Conservation (phyloP, 2,329 filamentous ascomycete genomes). For the Aureobasidium uvarum region DNA sequence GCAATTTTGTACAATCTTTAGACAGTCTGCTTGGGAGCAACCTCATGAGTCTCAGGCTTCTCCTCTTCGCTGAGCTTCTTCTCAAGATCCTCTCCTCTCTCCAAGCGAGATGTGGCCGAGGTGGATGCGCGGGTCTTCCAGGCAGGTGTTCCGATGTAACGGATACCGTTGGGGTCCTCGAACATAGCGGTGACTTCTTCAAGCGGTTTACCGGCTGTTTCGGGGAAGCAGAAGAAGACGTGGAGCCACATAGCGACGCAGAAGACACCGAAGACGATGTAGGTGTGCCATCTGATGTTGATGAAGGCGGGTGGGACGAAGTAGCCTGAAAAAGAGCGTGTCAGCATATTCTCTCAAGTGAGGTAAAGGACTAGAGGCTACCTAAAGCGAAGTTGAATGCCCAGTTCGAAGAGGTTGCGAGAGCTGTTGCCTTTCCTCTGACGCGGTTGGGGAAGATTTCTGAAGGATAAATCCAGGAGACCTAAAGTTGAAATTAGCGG, state of each 20-base stretch:
- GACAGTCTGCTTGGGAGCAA: slow-evolving; percentile 10
- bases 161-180: slow-evolving; percentile 40
- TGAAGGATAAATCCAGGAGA: slow-evolving; percentile 52
- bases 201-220: slow-evolving; percentile 70
- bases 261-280: slow-evolving; percentile 74
- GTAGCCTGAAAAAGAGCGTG: slow-evolving; percentile 37
- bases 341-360: too few species aligned
- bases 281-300: slow-evolving; percentile 58
- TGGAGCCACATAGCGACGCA: slow-evolving; percentile 67
- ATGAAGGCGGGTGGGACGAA: slow-evolving; percentile 60
- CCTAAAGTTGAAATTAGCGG: slow-evolving; percentile 29
- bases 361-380: too few species aligned
- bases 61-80: slow-evolving; percentile 31
- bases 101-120: slow-evolving; percentile 29
- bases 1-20: background rate
- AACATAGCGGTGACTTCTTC: slow-evolving; percentile 78
- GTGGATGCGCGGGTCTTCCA: slow-evolving; percentile 51
- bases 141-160: slow-evolving; percentile 54
- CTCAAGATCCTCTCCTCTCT: slow-evolving; percentile 31
- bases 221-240: slow-evolving; percentile 64
- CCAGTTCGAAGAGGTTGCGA: slow-evolving; percentile 63
- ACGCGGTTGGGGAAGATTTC: slow-evolving; percentile 63
- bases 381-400: slow-evolving; percentile 51
- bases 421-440: slow-evolving; percentile 62
- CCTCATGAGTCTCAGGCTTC: slow-evolving; percentile 29